Evolutionary conservation across 2,329 filamentous ascomycete species (phyloP), one percentile per base, ranked within the genome.

Genomic region (Fusarium sp.): DNA sequence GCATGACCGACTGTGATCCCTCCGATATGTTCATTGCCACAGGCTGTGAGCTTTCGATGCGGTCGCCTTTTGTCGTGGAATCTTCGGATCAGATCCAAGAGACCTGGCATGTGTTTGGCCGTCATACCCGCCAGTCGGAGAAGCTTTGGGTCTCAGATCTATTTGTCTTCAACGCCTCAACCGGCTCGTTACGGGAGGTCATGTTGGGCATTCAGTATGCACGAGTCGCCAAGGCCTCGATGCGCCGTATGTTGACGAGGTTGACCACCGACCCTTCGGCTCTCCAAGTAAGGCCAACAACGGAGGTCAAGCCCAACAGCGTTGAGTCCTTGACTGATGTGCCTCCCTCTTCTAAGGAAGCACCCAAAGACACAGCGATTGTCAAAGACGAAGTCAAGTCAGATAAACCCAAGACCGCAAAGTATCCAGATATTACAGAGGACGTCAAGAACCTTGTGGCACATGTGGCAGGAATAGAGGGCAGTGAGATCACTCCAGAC

Each of bases 21-120:
- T n/a, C 18, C 15, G 37, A 55, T 3, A 50, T 60, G 43, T 60
- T 37, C 18, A 31, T 60, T 23, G 45, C 50, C 17, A 55, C 15
- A 4, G 50, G 57, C 1, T 31, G 31, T 8, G 50, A 60, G 6
- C 10, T 25, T 17, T 43, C 9, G 15, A 60, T 60, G 50, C 29
- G 50, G 6, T 59, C 56, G 10, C 50, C 50, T 9, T 18, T 20
- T 27, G 31, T 47, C 7, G 14, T 29, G 5, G 11, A 15, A 21
- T n/a, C 14, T 21, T 4, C 11, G 5, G 39, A 42, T 33, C 17
- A 25, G 8, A 5, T 8, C 8, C 49, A 27, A 17, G 27, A 35
- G 20, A 31, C 7, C 6, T 61, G 51, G 50, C 31, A 61, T 40
- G 33, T 55, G 5, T 35, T 25, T 13, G 50, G 25, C 8, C 43